Conservation (phyloP, 2,329 filamentous ascomycete genomes). For the Plenodomus tracheiphilus region DNA sequence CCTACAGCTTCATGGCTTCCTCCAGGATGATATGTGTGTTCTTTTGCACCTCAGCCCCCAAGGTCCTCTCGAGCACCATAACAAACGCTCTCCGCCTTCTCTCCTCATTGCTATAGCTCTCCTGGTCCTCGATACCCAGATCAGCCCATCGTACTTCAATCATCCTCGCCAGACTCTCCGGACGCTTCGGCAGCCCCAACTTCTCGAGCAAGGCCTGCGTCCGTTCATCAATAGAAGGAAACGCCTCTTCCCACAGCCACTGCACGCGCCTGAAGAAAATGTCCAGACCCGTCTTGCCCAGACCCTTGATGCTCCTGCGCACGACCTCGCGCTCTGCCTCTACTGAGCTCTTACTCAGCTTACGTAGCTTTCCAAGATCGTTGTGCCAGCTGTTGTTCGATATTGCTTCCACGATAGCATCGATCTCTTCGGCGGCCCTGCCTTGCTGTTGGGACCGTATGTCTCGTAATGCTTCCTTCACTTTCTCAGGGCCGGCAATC, state of each 20-base stretch:
- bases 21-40: conserved; percentile 35
- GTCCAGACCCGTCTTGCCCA: conserved; percentile 47
- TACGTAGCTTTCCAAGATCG: conserved; percentile 38
- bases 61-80: conserved; percentile 43
- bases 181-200: conserved; percentile 43
- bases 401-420: conserved; percentile 36
- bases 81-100: conserved; percentile 48
- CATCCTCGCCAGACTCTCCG: conserved; percentile 36
- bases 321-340: conserved; percentile 33
- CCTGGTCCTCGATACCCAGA: conserved; percentile 40
- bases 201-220: conserved; percentile 40
- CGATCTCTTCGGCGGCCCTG: conserved; percentile 50
- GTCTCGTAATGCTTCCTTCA: conserved; percentile 46
- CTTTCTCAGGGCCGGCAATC: conserved; percentile 44
- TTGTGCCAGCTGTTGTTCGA: conserved; percentile 34
- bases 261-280: conserved; percentile 50
- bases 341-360: conserved; percentile 30
- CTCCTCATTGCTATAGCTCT: conserved; percentile 9
- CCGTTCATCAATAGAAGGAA: conserved; percentile 46
- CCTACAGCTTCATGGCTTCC: conserved; percentile 13
- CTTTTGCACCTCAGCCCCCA: conserved; percentile 45
- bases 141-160: conserved; percentile 44
- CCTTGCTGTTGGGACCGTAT: conserved; percentile 52
- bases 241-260: conserved; percentile 45
- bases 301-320: conserved; percentile 45